Percentiles rank a stretch among this genome's conserved stretches.
Conservation (phyloP, 805 yeast species). For the Clavispora phyllophila region DNA sequence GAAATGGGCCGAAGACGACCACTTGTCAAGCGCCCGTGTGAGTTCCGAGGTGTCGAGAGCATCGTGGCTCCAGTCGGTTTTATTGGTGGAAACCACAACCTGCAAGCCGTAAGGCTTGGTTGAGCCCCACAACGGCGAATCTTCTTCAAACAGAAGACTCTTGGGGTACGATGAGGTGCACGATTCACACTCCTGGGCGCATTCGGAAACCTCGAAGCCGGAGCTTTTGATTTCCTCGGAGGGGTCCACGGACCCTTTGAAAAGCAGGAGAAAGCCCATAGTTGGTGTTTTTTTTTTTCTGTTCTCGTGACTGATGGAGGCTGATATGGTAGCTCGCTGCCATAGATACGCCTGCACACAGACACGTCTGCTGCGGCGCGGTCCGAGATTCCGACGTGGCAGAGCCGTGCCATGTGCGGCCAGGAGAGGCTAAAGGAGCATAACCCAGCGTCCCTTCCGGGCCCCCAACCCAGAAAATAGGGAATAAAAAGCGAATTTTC, state of each 20-base stretch:
- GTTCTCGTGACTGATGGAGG: too few species aligned
- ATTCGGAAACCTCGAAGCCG: constrained; percentile 37
- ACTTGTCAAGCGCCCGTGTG: constrained; percentile 39
- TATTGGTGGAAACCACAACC: constrained; percentile 77
- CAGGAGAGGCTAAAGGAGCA: too few species aligned
- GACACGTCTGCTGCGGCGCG: too few species aligned
- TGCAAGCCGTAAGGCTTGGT: constrained; percentile 69
- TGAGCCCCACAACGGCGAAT: constrained; percentile 58
- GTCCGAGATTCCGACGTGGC: too few species aligned
- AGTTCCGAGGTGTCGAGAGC: constrained; percentile 47
- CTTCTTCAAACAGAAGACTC: constrained; percentile 34
- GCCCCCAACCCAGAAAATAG: too few species aligned
- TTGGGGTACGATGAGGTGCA: constrained; percentile 54
- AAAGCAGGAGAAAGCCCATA: constrained; percentile 12
- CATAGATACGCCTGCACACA: too few species aligned
- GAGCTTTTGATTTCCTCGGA: constrained; percentile 9
- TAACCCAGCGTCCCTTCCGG: too few species aligned
- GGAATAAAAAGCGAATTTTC: too few species aligned
- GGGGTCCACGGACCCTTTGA: constrained; percentile 9
- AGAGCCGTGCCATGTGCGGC: too few species aligned
- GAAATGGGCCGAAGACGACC: constrained; percentile 20
- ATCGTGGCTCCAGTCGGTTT: constrained; percentile 78
- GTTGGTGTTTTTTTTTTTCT: too few species aligned
- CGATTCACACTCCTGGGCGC: constrained; percentile 48
- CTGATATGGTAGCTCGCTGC: too few species aligned